Evolutionary conservation across 805 yeast genomes (phyloP).

Genomic region (Cyberlindnera veronae): DNA sequence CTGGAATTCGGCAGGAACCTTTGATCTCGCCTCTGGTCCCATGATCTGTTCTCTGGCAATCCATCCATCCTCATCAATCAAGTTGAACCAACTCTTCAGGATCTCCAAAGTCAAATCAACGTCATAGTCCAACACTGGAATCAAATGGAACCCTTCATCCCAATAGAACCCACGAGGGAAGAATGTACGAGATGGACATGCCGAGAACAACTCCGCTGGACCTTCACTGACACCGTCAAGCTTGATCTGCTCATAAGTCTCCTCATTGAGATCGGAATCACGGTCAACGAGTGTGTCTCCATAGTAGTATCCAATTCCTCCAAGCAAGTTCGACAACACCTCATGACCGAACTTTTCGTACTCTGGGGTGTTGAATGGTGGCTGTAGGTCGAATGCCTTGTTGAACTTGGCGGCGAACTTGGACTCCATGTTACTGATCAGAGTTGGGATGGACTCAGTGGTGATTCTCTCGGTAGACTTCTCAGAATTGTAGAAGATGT

Average conservation of each 20-base stretch:
- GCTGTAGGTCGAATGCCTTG: conserved; percentile 43
- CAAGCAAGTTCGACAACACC: conserved; percentile 75
- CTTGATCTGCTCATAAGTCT: conserved; percentile 53
- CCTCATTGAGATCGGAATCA: conserved; percentile 62
- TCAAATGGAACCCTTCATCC: conserved; percentile 96
- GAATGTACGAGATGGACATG: conserved; percentile 89
- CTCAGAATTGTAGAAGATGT: conserved; percentile 54
- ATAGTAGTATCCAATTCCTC: conserved; percentile 85
- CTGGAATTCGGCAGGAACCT: conserved; percentile 80
- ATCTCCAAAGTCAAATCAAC: conserved; percentile 78
- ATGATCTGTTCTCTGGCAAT: conserved; percentile 92
- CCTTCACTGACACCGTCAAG: conserved; percentile 61
- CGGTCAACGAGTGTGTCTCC: conserved; percentile 85
- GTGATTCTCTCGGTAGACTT: conserved; percentile 39
- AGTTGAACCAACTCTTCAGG: conserved; percentile 78
- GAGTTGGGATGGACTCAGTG: conserved; percentile 24
- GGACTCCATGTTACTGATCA: conserved; percentile 19
- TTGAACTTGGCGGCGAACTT: conserved; percentile 52
- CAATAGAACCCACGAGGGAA: conserved; percentile 97
- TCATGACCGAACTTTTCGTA: conserved; percentile 67
- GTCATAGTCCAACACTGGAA: conserved; percentile 81
- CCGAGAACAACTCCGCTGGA: conserved; percentile 70
- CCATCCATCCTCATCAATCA: conserved; percentile 93
- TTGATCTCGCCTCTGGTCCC: conserved; percentile 85
- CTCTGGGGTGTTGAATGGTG: conserved; percentile 47